Evolutionary conservation across 2,329 filamentous ascomycete species (phyloP), one percentile per base, ranked within the genome.

Genomic region (Aureobasidium leucospermi): DNA sequence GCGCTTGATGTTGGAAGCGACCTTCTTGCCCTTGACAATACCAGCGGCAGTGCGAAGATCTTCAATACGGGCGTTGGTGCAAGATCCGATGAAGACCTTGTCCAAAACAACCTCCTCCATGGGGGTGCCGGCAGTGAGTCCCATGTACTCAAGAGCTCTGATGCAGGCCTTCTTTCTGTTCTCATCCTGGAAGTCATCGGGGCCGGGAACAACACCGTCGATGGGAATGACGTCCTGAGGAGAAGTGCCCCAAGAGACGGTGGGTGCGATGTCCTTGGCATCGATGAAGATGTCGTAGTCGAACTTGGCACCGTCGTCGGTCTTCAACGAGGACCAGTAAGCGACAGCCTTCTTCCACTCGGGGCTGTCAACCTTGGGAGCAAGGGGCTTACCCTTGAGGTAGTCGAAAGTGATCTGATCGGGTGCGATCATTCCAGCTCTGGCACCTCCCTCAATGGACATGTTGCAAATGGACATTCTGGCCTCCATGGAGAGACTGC

Each of bases 381-480:
- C 92, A 66, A 99, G 79, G 41, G 94, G 94, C 63, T 87, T 85
- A 67, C 88, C 90, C 79, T 94, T 94, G 69, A 99, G 87, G 72
- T 97, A 99, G 66, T 96, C 90, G 67, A 96, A 96, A 31, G 94
- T 97, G 61, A 80, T 88, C 70, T 96, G 87, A 70, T 99, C 94
- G 5, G 94, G 94, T 9, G 94, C 94, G 61, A 99, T 87, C 91
- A 99, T 96, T 66, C 94, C 94, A 62, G 93, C 93, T 76, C 94
- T 84, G 49, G 94, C 94, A 75, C 94, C 94, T 66, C 82, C 94
- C 79, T 99, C 94, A 67, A 97, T 96, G 13, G 92, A 91, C 94
- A 97, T 97, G 79, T 99, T 99, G 80, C 94, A 97, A 73, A 99
- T 96, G 64, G 92, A 96, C 94, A 99, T 97, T 66, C 94, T 86